Base-by-base conservation (phyloP, 257 asterid genomes). In the Scutellaria baicalensis region DNA sequence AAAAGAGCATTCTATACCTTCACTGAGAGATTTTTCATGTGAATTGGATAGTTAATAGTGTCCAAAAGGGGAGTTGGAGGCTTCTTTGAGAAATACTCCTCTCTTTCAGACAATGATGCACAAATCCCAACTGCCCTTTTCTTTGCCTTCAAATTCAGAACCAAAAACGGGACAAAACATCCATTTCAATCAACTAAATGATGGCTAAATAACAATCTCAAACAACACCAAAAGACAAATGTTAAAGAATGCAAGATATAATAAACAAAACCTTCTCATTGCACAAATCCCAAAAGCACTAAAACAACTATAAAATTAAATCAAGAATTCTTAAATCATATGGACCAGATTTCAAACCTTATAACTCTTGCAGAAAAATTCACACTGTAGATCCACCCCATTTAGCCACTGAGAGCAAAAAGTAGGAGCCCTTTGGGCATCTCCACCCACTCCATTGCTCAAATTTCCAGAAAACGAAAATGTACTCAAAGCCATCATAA, bases 41-140 rank as follows among this genome's bases (percentile, higher is more conserved):
- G 95, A 74, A 86, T 80, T 11, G 95, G 95, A 75, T 84, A 86
- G 73, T 86, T 90, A 63, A 90, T 78, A 6, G 93, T 88, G 82
- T 88, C 93, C 83, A 90, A 64, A 72, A 88, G 82, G 66, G 95
- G 97, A 72, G 97, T 90, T 64, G 93, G 95, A 14, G 95, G 97
- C 73, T 85, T 83, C 83, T 88, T 85, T 7, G 91, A 82, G 78
- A 70, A 78, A 78, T 90, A 90, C 74, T 87, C 93, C 60, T 76
- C 95, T 36, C 71, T 63, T 66, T 86, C 88, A n/a, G 95, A 71
- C 39, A 84, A 62, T 42, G 91, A 72, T 67, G 95, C 91, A 73
- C 81, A 68, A 40, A 88, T 73, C 61, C 81, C 85, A 66, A 23
- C 54, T 65, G 80, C 20, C 50, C 78, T 85, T 79, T 76, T 84